These are phyloP conservation scores for Dichotomocladium elegans DNA, from an alignment of 371 early-diverging fungal species.

Conservation along the genomic window DNA sequence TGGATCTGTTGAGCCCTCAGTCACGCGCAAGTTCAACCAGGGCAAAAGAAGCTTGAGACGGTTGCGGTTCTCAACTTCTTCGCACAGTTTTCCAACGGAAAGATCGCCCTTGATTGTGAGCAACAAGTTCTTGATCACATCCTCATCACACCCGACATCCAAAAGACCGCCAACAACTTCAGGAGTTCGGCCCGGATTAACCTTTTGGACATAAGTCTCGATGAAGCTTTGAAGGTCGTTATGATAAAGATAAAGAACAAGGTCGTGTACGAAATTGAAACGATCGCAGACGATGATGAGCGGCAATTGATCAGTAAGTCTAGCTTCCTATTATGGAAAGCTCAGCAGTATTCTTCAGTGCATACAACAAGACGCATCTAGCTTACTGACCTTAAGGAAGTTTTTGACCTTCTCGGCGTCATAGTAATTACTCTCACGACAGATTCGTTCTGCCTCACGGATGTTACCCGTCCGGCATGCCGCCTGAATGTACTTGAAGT, in stretches of 20 bases:
- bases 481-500: conserved; percentile 98
- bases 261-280: conserved; percentile 94
- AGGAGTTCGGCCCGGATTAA: conserved; percentile 92
- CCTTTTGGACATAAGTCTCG: conserved; percentile 97
- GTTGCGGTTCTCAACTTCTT: conserved; percentile 93
- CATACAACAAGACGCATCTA: not conserved
- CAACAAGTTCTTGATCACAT: conserved; percentile 85
- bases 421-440: conserved; percentile 92
- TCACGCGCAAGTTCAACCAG: conserved; percentile 85
- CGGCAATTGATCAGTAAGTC: conserved; percentile 92
- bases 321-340: conserved; percentile 81
- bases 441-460: conserved; percentile 97
- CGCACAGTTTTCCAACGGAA: conserved; percentile 86
- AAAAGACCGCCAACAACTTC: conserved; percentile 93
- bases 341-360: not conserved
- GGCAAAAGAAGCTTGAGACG: conserved; percentile 91
- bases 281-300: conserved; percentile 97
- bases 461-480: conserved; percentile 90
- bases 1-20: conserved; percentile 82
- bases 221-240: conserved; percentile 91
- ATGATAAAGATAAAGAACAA: conserved; percentile 93
- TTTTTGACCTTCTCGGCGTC: conserved; percentile 97
- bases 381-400: conserved; percentile 75
- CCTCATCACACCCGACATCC: conserved; percentile 97
- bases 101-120: conserved; percentile 73